These are phyloP conservation scores for Aureobasidium sp. DNA, from an alignment of 2,329 filamentous ascomycete genomes.

Conservation along the genomic window DNA sequence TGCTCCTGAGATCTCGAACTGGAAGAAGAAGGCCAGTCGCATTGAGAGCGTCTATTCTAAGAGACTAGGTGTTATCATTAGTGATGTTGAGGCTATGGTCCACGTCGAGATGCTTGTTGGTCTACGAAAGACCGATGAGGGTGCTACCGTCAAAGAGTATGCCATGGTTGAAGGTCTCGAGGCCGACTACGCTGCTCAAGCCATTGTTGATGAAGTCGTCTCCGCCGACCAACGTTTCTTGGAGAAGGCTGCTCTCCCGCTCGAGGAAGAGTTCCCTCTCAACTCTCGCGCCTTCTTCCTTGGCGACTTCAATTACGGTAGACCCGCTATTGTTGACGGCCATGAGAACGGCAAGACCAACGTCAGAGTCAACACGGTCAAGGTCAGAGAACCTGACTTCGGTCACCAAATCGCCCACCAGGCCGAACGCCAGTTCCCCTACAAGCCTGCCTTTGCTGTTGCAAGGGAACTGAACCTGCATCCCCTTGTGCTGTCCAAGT, in stretches of 20 bases:
- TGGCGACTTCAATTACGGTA: constrained; percentile 85
- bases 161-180: constrained; percentile 77
- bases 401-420: constrained; percentile 62
- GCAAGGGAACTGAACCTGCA: constrained; percentile 75
- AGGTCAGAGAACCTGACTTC: constrained; percentile 72
- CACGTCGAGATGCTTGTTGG: constrained; percentile 93
- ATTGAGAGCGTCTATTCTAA: constrained; percentile 88
- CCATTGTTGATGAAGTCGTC: constrained; percentile 79
- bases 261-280: constrained; percentile 84
- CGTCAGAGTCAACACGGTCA: constrained; percentile 65
- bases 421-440: constrained; percentile 63
- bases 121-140: constrained; percentile 79
- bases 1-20: constrained; percentile 70
- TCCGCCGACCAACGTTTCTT: constrained; percentile 91
- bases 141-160: constrained; percentile 88
- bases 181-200: constrained; percentile 82
- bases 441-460: constrained; percentile 82
- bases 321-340: constrained; percentile 72
- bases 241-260: constrained; percentile 76
- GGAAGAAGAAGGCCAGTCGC: constrained; percentile 71
- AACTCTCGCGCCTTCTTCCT: constrained; percentile 84
- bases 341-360: constrained; percentile 69
- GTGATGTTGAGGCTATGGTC: constrained; percentile 77
- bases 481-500: constrained; percentile 83
- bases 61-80: constrained; percentile 78